Evolutionary conservation across 768 basidiomycete genomes (phyloP).

Genomic region (Astraeus odoratus): DNA sequence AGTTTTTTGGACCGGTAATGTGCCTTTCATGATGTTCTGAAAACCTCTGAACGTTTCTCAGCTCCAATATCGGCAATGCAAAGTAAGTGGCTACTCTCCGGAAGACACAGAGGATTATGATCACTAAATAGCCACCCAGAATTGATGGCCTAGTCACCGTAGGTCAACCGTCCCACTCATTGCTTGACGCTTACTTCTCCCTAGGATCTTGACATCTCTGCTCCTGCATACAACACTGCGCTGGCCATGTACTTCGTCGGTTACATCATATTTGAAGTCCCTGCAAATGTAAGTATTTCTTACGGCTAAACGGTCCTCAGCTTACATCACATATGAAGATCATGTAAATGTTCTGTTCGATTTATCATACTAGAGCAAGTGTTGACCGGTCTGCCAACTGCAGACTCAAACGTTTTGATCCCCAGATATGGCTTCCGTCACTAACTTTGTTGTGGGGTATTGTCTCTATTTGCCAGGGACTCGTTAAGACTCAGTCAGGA

Average conservation of each 20-base stretch:
- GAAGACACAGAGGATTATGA: background rate
- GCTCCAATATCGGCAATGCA: slow-evolving; percentile 35
- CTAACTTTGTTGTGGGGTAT: slow-evolving; percentile 57
- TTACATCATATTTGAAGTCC: slow-evolving; percentile 56
- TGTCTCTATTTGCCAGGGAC: slow-evolving; percentile 46
- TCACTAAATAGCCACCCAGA: slow-evolving; percentile 21
- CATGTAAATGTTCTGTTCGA: slow-evolving; percentile 16
- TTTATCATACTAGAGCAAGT: background rate
- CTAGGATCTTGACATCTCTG: slow-evolving; percentile 45
- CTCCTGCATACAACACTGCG: slow-evolving; percentile 49
- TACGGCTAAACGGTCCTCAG: background rate
- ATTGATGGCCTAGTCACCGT: slow-evolving; percentile 48
- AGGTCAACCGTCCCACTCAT: slow-evolving; percentile 3
- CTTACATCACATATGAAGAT: slow-evolving; percentile 7
- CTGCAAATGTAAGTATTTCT: slow-evolving; percentile 39
- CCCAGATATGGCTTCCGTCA: slow-evolving; percentile 53
- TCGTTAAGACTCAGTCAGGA: slow-evolving; percentile 46
- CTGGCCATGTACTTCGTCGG: slow-evolving; percentile 56
- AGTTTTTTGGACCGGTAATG: slow-evolving; percentile 35
- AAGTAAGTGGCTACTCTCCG: slow-evolving; percentile 19
- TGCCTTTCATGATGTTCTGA: background rate
- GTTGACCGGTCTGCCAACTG: slow-evolving; percentile 4
- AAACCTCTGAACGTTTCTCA: slow-evolving; percentile 3
- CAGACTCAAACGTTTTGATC: slow-evolving; percentile 53
- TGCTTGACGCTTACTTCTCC: background rate